Evolutionary conservation across 148 eudicot genomes (phyloP).

Genomic region (Heliosperma pusillum): DNA sequence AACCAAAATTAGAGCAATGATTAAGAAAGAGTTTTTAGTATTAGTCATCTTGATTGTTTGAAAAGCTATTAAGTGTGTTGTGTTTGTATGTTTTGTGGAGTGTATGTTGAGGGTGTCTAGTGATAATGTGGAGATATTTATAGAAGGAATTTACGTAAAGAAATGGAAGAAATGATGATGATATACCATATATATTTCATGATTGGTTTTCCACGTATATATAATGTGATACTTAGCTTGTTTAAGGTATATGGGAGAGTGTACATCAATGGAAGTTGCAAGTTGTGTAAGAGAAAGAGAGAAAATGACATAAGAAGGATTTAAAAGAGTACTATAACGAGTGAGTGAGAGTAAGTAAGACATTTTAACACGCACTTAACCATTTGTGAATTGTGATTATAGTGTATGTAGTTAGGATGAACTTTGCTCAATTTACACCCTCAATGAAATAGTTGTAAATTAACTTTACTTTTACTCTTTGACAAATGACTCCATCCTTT

Average conservation of each 20-base stretch:
- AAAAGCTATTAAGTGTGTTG: constrained; percentile 3
- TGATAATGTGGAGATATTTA: constrained; percentile 23
- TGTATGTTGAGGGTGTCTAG: background rate
- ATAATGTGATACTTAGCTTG: constrained; percentile 3
- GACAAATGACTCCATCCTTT: background rate
- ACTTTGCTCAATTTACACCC: background rate
- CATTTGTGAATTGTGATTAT: background rate
- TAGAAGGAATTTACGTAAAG: constrained; percentile 31
- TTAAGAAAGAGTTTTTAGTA: constrained; percentile 4
- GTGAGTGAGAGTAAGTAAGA: constrained; percentile 27
- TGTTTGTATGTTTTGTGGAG: background rate
- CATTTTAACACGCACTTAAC: constrained; percentile 35
- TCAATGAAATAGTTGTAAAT: background rate
- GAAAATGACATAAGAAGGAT: background rate
- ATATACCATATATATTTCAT: constrained; percentile 7
- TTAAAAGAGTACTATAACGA: background rate
- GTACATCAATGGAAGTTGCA: constrained; percentile 18
- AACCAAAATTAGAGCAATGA: background rate
- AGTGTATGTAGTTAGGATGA: background rate
- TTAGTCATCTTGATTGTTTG: background rate
- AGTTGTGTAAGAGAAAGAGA: constrained; percentile 11
- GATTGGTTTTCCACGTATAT: constrained; percentile 44
- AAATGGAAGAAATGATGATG: constrained; percentile 20
- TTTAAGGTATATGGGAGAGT: background rate
- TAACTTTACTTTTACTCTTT: background rate